A percentile compares a stretch with the other conserved stretches of the same genome.
phyloP scores from a whole-genome alignment of 2,329 filamentous ascomycete species.

The Scedosporium aurantiacum region DNA sequence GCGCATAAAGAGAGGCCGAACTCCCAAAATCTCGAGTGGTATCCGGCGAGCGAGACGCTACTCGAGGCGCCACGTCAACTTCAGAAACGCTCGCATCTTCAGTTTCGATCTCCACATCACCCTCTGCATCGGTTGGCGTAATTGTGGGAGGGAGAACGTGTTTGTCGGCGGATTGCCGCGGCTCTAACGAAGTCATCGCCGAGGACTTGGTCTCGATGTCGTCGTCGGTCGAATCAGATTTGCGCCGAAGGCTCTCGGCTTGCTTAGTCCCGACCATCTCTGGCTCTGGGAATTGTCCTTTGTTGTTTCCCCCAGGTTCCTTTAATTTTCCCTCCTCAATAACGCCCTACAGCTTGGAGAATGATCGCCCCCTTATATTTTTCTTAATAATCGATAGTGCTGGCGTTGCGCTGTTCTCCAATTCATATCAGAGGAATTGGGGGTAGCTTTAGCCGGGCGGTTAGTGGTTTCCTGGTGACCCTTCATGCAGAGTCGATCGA shows the following conservation, averaged over 20 bases:
- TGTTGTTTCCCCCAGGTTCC: neutral
- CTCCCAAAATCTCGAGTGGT: neutral
- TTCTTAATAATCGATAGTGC: neutral
- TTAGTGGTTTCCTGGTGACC: neutral
- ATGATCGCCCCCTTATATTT: neutral
- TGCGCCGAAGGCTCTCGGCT: neutral
- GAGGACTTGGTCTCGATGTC: neutral
- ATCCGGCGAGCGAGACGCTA: neutral
- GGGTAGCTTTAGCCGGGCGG: neutral
- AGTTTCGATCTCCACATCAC: neutral
- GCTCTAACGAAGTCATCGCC: neutral
- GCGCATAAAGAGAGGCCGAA: slow-evolving; percentile 1
- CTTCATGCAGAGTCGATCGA: slow-evolving; percentile 1
- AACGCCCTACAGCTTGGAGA: too few species aligned
- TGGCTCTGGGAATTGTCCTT: neutral
- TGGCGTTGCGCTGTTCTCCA: neutral
- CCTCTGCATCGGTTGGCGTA: neutral
- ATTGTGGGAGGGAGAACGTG: neutral
- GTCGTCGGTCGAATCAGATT: neutral
- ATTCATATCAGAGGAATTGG: neutral
- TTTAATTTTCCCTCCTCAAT: neutral
- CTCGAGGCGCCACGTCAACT: neutral
- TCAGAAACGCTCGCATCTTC: neutral
- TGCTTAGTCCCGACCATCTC: neutral
- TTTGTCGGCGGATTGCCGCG: neutral